Conservation (phyloP, 1,284 basidiomycete genomes). For the Heterobasidion parviporum region DNA sequence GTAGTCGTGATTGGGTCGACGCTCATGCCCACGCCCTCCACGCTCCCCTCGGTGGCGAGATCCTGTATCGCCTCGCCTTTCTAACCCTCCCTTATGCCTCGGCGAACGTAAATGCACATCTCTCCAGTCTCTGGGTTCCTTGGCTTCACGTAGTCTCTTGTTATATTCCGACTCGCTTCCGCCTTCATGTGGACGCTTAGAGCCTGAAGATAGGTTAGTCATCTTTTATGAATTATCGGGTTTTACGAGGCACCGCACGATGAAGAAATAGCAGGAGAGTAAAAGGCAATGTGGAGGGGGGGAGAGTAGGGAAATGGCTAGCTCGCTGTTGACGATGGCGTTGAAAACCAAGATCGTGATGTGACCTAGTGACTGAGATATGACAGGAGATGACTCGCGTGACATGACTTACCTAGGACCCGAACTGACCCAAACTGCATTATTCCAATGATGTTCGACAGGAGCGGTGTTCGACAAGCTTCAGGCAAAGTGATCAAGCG, state of each 20-base stretch:
- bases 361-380: not conserved
- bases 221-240: constrained; percentile 49
- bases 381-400: no score
- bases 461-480: no score
- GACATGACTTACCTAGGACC: no score
- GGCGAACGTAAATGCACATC: constrained; percentile 54
- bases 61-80: constrained; percentile 21
- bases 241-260: constrained; percentile 79
- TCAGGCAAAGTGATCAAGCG: no score
- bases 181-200: constrained; percentile 69
- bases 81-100: constrained; percentile 17
- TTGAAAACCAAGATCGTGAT: not conserved
- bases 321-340: not conserved
- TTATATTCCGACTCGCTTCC: constrained; percentile 34
- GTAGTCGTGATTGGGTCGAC: constrained; percentile 27
- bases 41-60: constrained; percentile 24
- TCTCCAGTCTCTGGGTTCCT: constrained; percentile 62
- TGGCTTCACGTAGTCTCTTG: constrained; percentile 41
- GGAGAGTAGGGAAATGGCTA: not conserved
- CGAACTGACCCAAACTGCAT: no score
- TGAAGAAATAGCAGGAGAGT: constrained; percentile 32
- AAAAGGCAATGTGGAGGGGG: not conserved
- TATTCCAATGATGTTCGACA: no score
- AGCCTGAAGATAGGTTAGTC: constrained; percentile 79
- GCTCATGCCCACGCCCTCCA: constrained; percentile 23